Conservation (phyloP, 2,329 filamentous ascomycete genomes). For the Pseudocercospora musae region DNA sequence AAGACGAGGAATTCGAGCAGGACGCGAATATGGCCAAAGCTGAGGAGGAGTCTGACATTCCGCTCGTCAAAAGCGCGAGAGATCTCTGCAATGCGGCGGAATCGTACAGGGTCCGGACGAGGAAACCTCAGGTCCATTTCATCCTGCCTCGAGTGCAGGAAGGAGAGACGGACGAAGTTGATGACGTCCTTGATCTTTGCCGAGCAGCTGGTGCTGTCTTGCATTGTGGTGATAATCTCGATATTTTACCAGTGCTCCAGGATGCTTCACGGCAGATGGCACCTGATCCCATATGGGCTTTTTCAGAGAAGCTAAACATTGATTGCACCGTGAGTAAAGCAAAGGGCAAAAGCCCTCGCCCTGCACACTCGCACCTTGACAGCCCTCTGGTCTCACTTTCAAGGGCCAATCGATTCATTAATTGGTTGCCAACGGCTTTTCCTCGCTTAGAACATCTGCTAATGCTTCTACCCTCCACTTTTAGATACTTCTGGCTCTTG, state of each 20-base stretch:
- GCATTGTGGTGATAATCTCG: conserved; percentile 31
- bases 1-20: conserved; percentile 39
- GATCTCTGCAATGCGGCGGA: conserved; percentile 57
- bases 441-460: not conserved
- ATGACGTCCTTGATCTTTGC: conserved; percentile 55
- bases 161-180: conserved; percentile 53
- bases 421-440: not conserved
- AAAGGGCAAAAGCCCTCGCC: too few relatives aligned
- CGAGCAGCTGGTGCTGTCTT: conserved; percentile 47
- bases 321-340: conserved; percentile 53
- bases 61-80: conserved; percentile 59
- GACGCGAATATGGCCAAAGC: conserved; percentile 35
- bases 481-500: conserved; percentile 63
- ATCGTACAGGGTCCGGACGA: conserved; percentile 57
- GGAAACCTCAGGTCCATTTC: conserved; percentile 57
- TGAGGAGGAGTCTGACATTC: conserved; percentile 52
- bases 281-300: conserved; percentile 37
- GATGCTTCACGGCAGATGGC: conserved; percentile 34
- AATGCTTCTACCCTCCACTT: not conserved
- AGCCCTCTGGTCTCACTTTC: too few relatives aligned
- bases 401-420: too few relatives aligned
- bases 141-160: conserved; percentile 58
- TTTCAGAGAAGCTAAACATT: conserved; percentile 53
- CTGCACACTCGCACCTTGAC: too few relatives aligned
- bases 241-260: conserved; percentile 21